Conservation (phyloP, 305 asterid genomes). For the Fraxinus ornus region DNA sequence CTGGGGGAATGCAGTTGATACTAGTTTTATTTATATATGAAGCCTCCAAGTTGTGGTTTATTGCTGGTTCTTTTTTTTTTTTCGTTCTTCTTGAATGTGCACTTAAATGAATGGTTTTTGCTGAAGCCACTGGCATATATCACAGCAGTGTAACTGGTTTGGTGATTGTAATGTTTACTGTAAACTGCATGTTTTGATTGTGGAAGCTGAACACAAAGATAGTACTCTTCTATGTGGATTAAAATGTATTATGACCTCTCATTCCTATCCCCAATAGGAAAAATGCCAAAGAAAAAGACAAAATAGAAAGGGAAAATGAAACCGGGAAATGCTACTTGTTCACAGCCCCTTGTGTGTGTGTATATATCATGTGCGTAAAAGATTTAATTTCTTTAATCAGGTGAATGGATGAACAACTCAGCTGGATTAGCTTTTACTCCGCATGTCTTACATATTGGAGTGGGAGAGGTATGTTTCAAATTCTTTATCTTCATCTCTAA, state of each 20-base stretch:
- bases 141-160: background rate
- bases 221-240: background rate
- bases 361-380: background rate
- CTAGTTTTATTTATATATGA: too few species aligned
- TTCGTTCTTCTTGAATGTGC: too few species aligned
- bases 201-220: background rate
- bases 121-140: background rate
- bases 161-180: too few species aligned
- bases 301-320: background rate
- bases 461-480: constrained; percentile 49
- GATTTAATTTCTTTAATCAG: constrained; percentile 26
- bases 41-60: too few species aligned
- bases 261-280: background rate
- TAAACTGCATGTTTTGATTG: background rate
- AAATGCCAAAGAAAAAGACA: background rate
- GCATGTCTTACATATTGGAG: constrained; percentile 44
- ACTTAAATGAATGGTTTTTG: background rate
- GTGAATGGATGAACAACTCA: constrained; percentile 70
- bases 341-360: background rate
- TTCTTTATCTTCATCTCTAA: background rate
- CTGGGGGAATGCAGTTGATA: background rate
- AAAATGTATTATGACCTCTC: background rate
- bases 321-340: background rate
- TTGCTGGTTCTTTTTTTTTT: too few species aligned
- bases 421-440: constrained; percentile 70